A percentile compares a stretch with the other conserved stretches of the same genome.
Conservation (phyloP, 768 basidiomycete species). For the Boletus eberwhitei region DNA sequence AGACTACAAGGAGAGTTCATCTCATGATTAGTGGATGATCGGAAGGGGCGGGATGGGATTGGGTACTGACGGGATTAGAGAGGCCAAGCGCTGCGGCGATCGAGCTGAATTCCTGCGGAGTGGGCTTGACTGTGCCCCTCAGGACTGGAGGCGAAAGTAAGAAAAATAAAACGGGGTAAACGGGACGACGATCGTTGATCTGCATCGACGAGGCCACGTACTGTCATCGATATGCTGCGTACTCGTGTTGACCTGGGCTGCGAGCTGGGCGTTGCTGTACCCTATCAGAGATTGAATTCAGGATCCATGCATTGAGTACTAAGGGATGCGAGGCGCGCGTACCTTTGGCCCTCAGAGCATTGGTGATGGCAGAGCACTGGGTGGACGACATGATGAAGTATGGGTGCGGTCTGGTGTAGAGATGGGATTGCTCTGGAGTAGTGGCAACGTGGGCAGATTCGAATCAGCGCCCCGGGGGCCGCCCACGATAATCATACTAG, state of each 20-base stretch:
- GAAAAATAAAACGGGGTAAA: background rate
- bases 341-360: conserved; percentile 52
- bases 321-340: background rate
- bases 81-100: conserved; percentile 46
- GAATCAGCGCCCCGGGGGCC: background rate
- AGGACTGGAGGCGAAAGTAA: conserved; percentile 40
- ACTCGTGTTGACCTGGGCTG: conserved; percentile 37
- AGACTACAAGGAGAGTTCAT: background rate
- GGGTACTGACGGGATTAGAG: conserved; percentile 29
- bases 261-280: conserved; percentile 35
- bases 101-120: conserved; percentile 45
- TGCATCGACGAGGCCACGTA: conserved; percentile 29
- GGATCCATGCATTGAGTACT: background rate
- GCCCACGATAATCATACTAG: no score
- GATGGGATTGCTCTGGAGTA: background rate
- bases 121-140: conserved; percentile 41
- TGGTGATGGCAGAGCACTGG: conserved; percentile 56
- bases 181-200: background rate
- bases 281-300: conserved; percentile 3
- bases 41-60: no score
- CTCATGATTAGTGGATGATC: background rate
- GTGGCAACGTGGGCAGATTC: conserved; percentile 10
- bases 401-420: conserved; percentile 21
- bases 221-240: conserved; percentile 53
- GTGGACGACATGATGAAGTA: conserved; percentile 40